Evolutionary conservation across 495 filamentous ascomycete genomes (phyloP).

Genomic region (Neurospora sp.): DNA sequence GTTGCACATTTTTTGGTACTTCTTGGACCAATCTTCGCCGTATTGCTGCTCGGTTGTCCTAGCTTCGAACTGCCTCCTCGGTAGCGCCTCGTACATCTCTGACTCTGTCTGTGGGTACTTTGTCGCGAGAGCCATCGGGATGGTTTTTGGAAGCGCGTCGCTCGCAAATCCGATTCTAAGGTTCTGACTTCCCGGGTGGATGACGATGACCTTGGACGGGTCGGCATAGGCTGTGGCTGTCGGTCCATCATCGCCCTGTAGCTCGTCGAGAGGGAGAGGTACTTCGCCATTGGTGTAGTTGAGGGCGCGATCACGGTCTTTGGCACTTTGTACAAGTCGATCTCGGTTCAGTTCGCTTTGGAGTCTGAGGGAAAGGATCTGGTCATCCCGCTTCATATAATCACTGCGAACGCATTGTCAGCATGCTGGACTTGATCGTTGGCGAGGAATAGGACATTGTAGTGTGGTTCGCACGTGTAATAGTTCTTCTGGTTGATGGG

Average conservation of each 20-base stretch:
- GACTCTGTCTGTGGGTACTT: conserved; percentile 66
- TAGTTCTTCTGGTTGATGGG: conserved; percentile 99
- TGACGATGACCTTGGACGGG: conserved; percentile 81
- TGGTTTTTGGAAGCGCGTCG: conserved; percentile 85
- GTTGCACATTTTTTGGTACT: conserved; percentile 69
- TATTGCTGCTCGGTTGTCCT: conserved; percentile 67
- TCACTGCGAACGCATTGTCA: conserved; percentile 48
- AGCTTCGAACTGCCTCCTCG: conserved; percentile 74
- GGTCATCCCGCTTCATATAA: conserved; percentile 96
- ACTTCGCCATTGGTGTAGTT: conserved; percentile 61
- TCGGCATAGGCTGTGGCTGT: conserved; percentile 44
- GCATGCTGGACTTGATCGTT: not conserved
- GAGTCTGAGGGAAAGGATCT: conserved; percentile 77
- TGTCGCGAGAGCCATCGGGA: conserved; percentile 86
- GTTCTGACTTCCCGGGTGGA: conserved; percentile 98
- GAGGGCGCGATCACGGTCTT: conserved; percentile 76
- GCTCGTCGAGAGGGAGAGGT: conserved; percentile 45
- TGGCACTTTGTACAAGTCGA: conserved; percentile 68
- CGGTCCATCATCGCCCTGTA: conserved; percentile 47
- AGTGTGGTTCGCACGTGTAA: conserved; percentile 68
- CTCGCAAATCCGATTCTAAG: conserved; percentile 84
- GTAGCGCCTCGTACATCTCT: conserved; percentile 77
- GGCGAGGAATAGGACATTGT: not conserved
- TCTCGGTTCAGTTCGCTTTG: conserved; percentile 76
- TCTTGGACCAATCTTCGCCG: conserved; percentile 72